Evolutionary conservation across 179 eudicot species (phyloP), one percentile per base, ranked within the genome.

Genomic region (Spergularia azorica): DNA sequence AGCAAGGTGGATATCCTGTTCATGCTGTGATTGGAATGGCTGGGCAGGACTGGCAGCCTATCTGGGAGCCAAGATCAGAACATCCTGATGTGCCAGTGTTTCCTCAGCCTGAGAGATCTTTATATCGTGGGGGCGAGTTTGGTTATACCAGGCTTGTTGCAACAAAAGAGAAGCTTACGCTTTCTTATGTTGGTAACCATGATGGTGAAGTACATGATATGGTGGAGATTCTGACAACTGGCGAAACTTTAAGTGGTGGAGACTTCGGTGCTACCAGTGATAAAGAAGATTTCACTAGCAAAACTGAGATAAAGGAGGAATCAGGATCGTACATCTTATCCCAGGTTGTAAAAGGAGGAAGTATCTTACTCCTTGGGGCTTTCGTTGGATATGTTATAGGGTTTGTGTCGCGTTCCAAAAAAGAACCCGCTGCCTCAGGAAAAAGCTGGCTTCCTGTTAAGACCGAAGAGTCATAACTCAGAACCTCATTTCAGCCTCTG

Each of bases 21-120:
- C 99, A 96, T 68, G 77, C 87, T 68, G 99, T 94, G 73, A 96
- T 96, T 63, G 99, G 99, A 39, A 96, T 96, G 99, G 99, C 87
- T 0, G 99, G 99, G 11, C 97, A 90, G 70, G 99, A 96, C 73
- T 96, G 98, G 98, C 99, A 96, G 79, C 87, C 96, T 41, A 84
- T 90, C 18, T 96, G 99, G 99, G 85, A 86, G 51, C 97, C 98
- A 1, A 87, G 98, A 76, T 80, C 89, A 0, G 82, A 88, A 15
- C 99, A 96, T 83, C 89, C 85, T 1, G 77, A 80, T 9, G 83
- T 76, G 48, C 97, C 98, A 0, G 74, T 94, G 32, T 94, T 82
- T 80, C 98, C 98, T 18, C 98, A 94, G 74, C 91, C 97, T 11
- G 67, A 70, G 26, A 76, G 87, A 46, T 96, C 98, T 0, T 13